Conservation (phyloP, 176 grass and related monocot genomes). For the Phragmites australis region DNA sequence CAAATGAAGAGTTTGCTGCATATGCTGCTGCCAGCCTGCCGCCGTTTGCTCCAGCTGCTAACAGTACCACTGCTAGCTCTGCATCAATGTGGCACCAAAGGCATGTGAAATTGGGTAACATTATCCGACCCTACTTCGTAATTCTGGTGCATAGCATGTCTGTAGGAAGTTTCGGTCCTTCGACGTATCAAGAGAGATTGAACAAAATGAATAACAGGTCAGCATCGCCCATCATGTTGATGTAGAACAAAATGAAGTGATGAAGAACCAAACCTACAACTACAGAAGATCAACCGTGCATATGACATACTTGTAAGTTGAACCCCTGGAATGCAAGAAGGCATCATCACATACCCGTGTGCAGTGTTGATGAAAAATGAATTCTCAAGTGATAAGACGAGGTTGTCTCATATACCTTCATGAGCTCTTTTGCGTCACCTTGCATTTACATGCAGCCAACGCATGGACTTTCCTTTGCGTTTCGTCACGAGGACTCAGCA, state of each 20-base stretch:
- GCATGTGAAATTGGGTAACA: constrained; percentile 17
- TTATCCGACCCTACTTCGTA: background rate
- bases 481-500: background rate
- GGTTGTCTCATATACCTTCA: background rate
- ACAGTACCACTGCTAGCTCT: background rate
- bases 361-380: background rate
- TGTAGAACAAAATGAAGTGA: constrained; percentile 4
- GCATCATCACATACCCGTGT: background rate
- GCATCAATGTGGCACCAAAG: constrained; percentile 5
- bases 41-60: background rate
- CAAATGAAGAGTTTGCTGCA: background rate
- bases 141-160: background rate
- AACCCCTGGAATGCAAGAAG: background rate
- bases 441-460: background rate
- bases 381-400: background rate
- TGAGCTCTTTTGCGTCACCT: background rate
- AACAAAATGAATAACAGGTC: background rate
- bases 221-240: background rate
- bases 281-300: background rate
- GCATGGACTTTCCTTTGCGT: background rate
- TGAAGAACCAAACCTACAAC: constrained; percentile 17
- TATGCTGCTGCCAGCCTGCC: background rate
- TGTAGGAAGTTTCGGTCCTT: constrained; percentile 5
- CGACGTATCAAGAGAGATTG: background rate
- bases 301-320: background rate